A percentile compares a stretch with the other conserved stretches of the same genome.
phyloP scores from a whole-genome alignment of 306 rosid species.

The Glycyrrhiza uralensis region DNA sequence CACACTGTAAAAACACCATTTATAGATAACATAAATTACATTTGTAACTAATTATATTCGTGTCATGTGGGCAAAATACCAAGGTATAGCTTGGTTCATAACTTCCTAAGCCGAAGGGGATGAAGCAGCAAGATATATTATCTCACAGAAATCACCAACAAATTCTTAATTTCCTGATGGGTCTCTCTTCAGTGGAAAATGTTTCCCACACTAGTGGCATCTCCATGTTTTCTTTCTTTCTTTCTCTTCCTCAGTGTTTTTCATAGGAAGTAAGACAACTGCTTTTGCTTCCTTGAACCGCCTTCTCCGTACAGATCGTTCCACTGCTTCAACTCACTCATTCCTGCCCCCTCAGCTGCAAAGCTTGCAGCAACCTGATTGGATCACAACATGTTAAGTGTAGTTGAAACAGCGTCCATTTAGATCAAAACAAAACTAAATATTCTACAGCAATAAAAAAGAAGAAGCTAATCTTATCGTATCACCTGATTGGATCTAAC shows the following conservation, averaged over 20 bases:
- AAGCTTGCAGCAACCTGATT: conserved; percentile 85
- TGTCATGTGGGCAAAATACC: background rate
- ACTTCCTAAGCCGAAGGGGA: conserved; percentile 16
- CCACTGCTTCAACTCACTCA: conserved; percentile 93
- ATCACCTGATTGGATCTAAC: background rate
- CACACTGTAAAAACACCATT: background rate
- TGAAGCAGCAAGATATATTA: conserved; percentile 10
- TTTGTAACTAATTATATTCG: background rate
- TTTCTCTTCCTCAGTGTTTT: background rate
- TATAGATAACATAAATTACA: background rate
- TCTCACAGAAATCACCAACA: background rate
- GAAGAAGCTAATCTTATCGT: background rate
- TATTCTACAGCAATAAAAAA: background rate
- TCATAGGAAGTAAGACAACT: conserved; percentile 77
- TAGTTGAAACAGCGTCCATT: background rate
- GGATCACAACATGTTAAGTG: background rate
- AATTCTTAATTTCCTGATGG: background rate
- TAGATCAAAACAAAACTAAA: background rate
- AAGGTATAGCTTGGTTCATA: conserved; percentile 3
- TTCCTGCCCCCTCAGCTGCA: conserved; percentile 79
- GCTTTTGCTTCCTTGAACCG: conserved; percentile 86
- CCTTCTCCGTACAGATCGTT: conserved; percentile 88
- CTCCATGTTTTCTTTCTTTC: background rate
- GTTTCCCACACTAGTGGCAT: background rate
- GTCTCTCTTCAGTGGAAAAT: background rate